Evolutionary conservation across 2,329 filamentous ascomycete species (phyloP), one percentile per base, ranked within the genome.

Genomic region (Dothiorella sarmentorum): DNA sequence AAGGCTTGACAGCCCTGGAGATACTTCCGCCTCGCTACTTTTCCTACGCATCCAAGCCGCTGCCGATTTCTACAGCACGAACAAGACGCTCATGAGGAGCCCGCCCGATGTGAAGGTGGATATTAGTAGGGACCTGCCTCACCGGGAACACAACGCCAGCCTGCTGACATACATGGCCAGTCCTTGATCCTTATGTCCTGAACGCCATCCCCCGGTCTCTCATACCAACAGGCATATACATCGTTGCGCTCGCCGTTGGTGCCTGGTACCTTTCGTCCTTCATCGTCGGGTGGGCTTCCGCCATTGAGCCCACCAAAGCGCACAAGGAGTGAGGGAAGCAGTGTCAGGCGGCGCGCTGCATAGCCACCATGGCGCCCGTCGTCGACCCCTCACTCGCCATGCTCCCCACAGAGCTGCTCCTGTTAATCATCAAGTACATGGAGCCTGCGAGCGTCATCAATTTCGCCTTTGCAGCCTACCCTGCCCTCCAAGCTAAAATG

Each of bases 151-250:
- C 17, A 44, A n/a, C n/a, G n/a, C n/a, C 40, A 45, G 33, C n/a
- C 31, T 24, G 40, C 58, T 60, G 53, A 60, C 63, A 22, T 18
- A 4, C 27, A 47, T 47, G 10, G 17, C 17, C 17, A 72, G 89
- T 97, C 66, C 83, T 99, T 22, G 94, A 97, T 72, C 91, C 91
- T 0, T 97, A 87, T 69, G 61, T 95, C 38, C 75, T 87, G 67
- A 94, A 95, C 75, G 69, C 91, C 15, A 80, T 97, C 55, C 94
- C 94, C 11, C 80, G 79, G 53, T 96, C 91, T 3, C 77, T 97
- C 15, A 67, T 88, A 20, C 86, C 89, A 18, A 93, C 88, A 1
- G 84, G 83, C 11, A 76, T 75, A 33, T 96, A 91, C 72, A 80
- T 95, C 56, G 66, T 80, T 3, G 64, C 82, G 3, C 80, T 96